Conservation (phyloP, 2,329 filamentous ascomycete genomes). For the Cordyceps fumosorosea region DNA sequence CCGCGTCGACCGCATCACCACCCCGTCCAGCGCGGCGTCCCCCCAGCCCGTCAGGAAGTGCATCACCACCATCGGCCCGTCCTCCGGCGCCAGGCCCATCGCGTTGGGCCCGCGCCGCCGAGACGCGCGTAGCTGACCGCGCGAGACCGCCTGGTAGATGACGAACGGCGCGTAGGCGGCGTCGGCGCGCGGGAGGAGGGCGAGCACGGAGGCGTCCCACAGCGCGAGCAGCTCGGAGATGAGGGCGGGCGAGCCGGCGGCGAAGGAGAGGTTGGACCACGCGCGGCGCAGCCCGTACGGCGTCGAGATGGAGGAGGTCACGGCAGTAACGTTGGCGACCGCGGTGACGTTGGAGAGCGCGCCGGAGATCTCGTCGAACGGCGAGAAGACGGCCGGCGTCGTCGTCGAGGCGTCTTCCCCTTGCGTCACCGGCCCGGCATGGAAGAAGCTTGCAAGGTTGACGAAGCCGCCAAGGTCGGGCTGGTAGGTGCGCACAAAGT, state of each 20-base stretch:
- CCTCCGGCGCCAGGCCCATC: slow-evolving; percentile 30
- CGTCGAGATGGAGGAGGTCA: slow-evolving; percentile 19
- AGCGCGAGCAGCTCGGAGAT: slow-evolving; percentile 23
- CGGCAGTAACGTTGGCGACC: slow-evolving; percentile 21
- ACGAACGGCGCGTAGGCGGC: slow-evolving; percentile 19
- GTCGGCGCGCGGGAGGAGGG: slow-evolving; percentile 10
- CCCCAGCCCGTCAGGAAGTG: slow-evolving; percentile 23
- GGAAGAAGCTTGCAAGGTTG: slow-evolving; percentile 15
- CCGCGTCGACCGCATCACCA: slow-evolving; percentile 19
- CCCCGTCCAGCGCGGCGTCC: slow-evolving; percentile 22
- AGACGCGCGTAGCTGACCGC: slow-evolving; percentile 26
- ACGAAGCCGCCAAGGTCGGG: slow-evolving; percentile 9
- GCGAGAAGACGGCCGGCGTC: slow-evolving; percentile 19
- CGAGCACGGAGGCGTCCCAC: slow-evolving; percentile 16
- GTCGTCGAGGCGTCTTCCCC: neutral
- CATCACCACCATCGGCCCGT: slow-evolving; percentile 28
- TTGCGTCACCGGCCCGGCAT: slow-evolving; percentile 14
- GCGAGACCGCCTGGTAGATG: slow-evolving; percentile 33
- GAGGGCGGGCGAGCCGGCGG: slow-evolving; percentile 18
- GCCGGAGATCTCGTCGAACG: slow-evolving; percentile 18
- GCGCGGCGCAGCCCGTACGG: slow-evolving; percentile 22
- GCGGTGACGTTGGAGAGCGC: slow-evolving; percentile 18
- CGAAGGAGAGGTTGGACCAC: slow-evolving; percentile 25
- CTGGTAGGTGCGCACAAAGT: slow-evolving; percentile 16
- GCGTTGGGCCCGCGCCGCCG: slow-evolving; percentile 34